These are phyloP conservation scores for Leccinum rimulosum DNA, from an alignment of 768 basidiomycete genomes.

Conservation along the genomic window DNA sequence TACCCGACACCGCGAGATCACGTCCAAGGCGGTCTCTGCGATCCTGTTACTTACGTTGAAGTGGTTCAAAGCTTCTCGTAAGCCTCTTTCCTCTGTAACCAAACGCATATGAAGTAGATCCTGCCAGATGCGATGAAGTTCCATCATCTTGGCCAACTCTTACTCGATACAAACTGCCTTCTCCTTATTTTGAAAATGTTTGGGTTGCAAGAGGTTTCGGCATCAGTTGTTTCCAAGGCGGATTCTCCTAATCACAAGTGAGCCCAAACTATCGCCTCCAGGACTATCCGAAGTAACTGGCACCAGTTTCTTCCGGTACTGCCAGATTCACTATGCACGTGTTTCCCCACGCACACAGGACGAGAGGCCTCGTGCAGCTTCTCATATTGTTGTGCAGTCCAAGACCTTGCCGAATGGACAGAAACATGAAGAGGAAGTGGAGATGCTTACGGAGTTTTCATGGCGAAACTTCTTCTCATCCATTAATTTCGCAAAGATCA, in stretches of 20 bases:
- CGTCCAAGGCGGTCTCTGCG: constrained; percentile 94
- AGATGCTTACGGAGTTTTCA: constrained; percentile 90
- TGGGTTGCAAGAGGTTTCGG: constrained; percentile 88
- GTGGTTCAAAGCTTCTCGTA: constrained; percentile 99
- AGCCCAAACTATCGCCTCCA: constrained; percentile 16
- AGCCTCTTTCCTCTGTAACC: constrained; percentile 32
- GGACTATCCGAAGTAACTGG: constrained; percentile 6
- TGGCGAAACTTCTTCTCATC: constrained; percentile 98
- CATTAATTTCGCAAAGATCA: constrained; percentile 96
- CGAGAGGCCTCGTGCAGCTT: constrained; percentile 55
- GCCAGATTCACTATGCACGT: constrained; percentile 73
- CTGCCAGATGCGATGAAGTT: constrained; percentile 92
- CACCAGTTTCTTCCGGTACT: constrained; percentile 92
- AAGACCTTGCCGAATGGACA: constrained; percentile 69
- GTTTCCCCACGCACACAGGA: constrained; percentile 63
- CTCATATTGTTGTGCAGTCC: constrained; percentile 56
- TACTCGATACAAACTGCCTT: constrained; percentile 94
- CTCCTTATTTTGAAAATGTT: constrained; percentile 97
- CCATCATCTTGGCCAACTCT: constrained; percentile 92
- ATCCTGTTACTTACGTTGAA: constrained; percentile 87
- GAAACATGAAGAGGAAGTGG: constrained; percentile 81
- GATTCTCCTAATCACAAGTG: constrained; percentile 88
- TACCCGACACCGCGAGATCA: constrained; percentile 93
- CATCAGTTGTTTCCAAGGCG: constrained; percentile 81
- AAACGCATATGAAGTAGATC: not conserved